Base-by-base conservation (phyloP, 106 monocot genomes). In the Platanthera guangdongensis region DNA sequence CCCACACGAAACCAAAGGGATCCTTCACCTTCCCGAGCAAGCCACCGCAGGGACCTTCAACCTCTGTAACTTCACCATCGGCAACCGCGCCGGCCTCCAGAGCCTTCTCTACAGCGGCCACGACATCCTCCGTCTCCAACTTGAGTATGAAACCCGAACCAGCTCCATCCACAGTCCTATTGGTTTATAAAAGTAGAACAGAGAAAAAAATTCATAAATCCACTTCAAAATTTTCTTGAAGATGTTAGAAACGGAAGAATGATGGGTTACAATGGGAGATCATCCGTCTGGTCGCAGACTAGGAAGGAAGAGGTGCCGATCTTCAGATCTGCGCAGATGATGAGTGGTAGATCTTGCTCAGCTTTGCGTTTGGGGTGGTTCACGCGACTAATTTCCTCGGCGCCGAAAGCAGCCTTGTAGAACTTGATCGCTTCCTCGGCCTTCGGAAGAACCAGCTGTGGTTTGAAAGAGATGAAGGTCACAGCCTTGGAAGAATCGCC, bases 381-480 rank as follows among this genome's bases (percentile, higher is more conserved):
- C 45, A 75, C 12, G 6, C 88, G 70, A 46, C 64, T 69, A 63
- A 86, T 45, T 81, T 88, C 88, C 88, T 86, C 85, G 19, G 88
- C 88, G 0, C 81, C 85, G 70, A 78, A 78, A 14, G 78, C 78
- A 7, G 68, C 78, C 78, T 52, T 78, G 51, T 78, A 78, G 83
- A 88, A 88, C 78, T 57, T 22, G 79, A 86, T 76, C 18, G 85
- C 88, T 70, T 78, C 88, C 73, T 86, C 85, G 19, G 83, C 85
- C 85, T 85, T 88, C 78, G 48, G 72, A 47, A 88, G 77, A 78
- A 82, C 68, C 62, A 88, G 49, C 82, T 79, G 83, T 0, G 83
- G 75, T 62, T 76, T 83, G 67, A 88, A 18, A n/a, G 69, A 67
- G 19, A 52, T 11, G 53, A 88, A 28, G 45, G 22, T 49, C 76